Conservation (phyloP, 1,284 basidiomycete genomes). For the Xerocomus nothofagi region DNA sequence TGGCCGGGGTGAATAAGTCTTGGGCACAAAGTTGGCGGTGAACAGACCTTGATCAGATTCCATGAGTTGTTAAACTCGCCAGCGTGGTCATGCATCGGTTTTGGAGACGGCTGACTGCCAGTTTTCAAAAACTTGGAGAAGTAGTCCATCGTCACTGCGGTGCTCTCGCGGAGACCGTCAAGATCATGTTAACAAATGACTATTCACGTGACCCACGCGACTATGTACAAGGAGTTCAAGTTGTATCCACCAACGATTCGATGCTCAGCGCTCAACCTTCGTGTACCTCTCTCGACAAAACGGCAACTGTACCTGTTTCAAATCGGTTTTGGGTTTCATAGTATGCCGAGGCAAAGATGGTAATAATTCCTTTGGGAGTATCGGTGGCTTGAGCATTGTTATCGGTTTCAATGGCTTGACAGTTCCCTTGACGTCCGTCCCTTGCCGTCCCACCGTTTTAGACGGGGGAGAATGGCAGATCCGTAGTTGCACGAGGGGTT, state of each 20-base stretch:
- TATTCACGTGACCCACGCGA: constrained; percentile 22
- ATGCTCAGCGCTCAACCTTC: background rate
- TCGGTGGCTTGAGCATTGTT: constrained; percentile 36
- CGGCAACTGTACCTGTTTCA: constrained; percentile 27
- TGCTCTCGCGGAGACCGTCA: background rate
- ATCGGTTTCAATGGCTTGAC: constrained; percentile 40
- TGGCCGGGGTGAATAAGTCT: constrained; percentile 3
- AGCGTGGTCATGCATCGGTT: constrained; percentile 59
- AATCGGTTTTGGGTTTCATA: constrained; percentile 1
- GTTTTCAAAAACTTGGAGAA: constrained; percentile 77
- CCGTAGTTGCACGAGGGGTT: constrained; percentile 7
- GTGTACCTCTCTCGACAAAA: constrained; percentile 13
- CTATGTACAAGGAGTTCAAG: no score
- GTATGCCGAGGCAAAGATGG: constrained; percentile 9
- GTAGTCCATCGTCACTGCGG: constrained; percentile 61
- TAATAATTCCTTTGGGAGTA: constrained; percentile 31
- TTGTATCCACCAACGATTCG: background rate
- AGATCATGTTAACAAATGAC: background rate
- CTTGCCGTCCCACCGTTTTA: background rate
- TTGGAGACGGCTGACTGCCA: constrained; percentile 49
- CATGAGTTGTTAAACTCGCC: constrained; percentile 74
- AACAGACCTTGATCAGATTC: constrained; percentile 65
- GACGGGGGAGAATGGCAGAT: constrained; percentile 8
- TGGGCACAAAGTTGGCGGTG: background rate
- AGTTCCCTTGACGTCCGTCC: background rate